Base-by-base conservation (phyloP, 2,329 filamentous ascomycete genomes). In the Alternaria sp. region DNA sequence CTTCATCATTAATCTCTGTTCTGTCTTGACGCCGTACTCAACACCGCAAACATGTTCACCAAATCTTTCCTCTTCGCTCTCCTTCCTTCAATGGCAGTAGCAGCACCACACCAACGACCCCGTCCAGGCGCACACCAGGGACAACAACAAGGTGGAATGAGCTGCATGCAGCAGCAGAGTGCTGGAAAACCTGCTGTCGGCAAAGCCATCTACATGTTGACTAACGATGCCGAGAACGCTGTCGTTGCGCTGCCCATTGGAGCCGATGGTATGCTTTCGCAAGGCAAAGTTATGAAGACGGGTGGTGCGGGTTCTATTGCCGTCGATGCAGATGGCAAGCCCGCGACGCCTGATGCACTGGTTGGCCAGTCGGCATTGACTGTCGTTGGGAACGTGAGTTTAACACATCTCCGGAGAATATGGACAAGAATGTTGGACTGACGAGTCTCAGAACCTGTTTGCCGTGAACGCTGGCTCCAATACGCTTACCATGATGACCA, bases 161-260 rank as follows among this genome's bases (percentile, higher is more conserved):
- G 64, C 28, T 57, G 49, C 14, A 44, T 47, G 37, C 61, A 58
- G 44, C 57, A 60, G 55, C 56, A 51, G 41, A 50, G 51, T 28
- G 14, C 50, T 30, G 12, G 26, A 14, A 44, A 61, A 15, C n/a
- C 26, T 30, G 44, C 47, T 20, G 26, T 54, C 8, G 74, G 68
- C 26, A 85, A 85, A 71, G 87, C 86, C 0, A 71, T 88, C 18
- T 89, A 89, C 74, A 76, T 88, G 58, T 76, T 88, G 43, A 87
- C 84, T 37, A 90, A 90, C 67, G 81, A 85, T 3, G 75, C 72
- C 10, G 67, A 81, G 0, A 88, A 89, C 57, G 73, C 81, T 0
- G 80, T 89, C 2, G 79, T 87, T 2, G 83, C 86, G 0, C 58
- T 89, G 2, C 82, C 83, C 0, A 82, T 89, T 33, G 77, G 73